Conservation (phyloP, 2,329 filamentous ascomycete species). For the Chlorencoelia australis region DNA sequence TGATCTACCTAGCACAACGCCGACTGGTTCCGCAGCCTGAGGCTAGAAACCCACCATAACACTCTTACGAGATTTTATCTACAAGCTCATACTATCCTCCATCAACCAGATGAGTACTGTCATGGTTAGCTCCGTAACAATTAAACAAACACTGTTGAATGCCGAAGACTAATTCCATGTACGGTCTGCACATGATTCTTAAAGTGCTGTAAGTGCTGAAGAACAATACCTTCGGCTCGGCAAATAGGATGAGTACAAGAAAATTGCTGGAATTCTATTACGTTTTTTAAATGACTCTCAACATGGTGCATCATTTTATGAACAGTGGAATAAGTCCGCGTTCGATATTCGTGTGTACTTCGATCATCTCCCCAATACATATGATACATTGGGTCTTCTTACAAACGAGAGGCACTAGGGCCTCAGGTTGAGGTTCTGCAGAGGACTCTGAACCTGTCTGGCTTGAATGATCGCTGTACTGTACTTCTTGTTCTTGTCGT, state of each 20-base stretch:
- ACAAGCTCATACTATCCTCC: too few species aligned
- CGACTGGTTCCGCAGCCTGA: too few species aligned
- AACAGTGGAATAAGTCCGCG: constrained; percentile 9
- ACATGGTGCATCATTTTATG: constrained; percentile 13
- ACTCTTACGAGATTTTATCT: too few species aligned
- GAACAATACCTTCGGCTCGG: constrained; percentile 4
- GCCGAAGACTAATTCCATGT: constrained; percentile 11
- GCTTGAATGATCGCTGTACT: too few species aligned
- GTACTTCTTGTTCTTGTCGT: constrained; percentile 3
- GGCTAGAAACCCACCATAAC: too few species aligned
- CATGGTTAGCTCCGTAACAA: too few species aligned
- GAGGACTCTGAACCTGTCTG: too few species aligned
- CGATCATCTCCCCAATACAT: constrained; percentile 11
- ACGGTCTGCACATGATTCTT: constrained; percentile 15
- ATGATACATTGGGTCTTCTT: constrained; percentile 15
- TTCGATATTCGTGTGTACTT: constrained; percentile 11
- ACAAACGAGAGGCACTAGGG: constrained; percentile 13
- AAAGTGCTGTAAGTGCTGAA: constrained; percentile 14
- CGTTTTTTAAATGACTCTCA: constrained; percentile 11
- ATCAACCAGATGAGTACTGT: too few species aligned
- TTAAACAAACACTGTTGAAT: too few species aligned
- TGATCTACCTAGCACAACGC: too few species aligned
- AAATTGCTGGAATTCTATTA: constrained; percentile 4
- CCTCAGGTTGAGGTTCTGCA: too few species aligned
- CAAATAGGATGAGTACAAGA: constrained; percentile 9